Conservation (phyloP, 208 protist species). For the Wallacemonas sp. region DNA sequence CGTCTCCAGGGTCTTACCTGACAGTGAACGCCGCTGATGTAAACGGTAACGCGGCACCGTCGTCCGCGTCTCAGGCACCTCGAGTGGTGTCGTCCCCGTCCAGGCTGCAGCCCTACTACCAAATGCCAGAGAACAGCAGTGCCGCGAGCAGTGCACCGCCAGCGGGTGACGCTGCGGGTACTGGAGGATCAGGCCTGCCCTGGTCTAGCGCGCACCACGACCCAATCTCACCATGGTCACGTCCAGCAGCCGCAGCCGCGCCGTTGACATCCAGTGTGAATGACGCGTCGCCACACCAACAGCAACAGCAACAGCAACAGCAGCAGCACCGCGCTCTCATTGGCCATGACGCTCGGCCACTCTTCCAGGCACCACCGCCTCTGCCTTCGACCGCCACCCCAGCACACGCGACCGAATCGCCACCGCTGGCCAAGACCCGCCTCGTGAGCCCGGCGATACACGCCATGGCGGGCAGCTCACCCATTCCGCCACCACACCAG, state of each 20-base stretch:
- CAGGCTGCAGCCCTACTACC: slow-evolving; percentile 6
- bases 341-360: background rate
- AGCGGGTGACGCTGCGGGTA: background rate
- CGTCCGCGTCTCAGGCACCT: too few species aligned
- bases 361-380: background rate
- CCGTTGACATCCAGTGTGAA: too few species aligned
- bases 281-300: background rate
- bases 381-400: background rate
- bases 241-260: background rate
- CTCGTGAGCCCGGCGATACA: slow-evolving; percentile 10
- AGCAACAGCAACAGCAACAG: background rate
- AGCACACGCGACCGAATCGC: background rate
- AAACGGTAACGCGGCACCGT: too few species aligned
- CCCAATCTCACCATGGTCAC: background rate
- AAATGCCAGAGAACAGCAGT: background rate
- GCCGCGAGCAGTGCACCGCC: background rate
- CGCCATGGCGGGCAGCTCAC: background rate
- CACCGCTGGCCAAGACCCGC: background rate
- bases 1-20: slow-evolving; percentile 3
- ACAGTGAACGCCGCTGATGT: background rate
- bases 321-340: background rate
- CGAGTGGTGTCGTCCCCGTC: background rate
- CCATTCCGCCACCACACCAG: background rate
- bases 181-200: too few species aligned
- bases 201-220: too few species aligned